phyloP scores from a whole-genome alignment of 2,329 filamentous ascomycete genomes.

The Cladosporium cucumerinum region DNA sequence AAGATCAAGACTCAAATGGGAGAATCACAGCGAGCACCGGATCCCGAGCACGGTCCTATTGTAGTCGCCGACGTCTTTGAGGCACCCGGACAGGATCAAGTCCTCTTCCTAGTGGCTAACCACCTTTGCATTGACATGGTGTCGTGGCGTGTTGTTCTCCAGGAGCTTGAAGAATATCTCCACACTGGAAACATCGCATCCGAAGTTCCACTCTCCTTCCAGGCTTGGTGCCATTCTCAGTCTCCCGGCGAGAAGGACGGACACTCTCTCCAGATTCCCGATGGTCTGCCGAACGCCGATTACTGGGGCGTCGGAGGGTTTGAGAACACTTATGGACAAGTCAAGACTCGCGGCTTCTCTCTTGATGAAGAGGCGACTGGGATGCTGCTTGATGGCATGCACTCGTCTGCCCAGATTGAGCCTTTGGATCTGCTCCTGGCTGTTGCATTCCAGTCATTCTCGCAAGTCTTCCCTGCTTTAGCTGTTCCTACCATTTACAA shows the following conservation, averaged over 20 bases:
- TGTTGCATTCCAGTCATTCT: slow-evolving; percentile 8
- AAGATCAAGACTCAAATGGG: slow-evolving; percentile 9
- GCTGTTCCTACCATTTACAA: slow-evolving; percentile 10
- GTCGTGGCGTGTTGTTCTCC: slow-evolving; percentile 11
- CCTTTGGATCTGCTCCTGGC: slow-evolving; percentile 13
- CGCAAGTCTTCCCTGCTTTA: slow-evolving; percentile 5
- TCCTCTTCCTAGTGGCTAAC: slow-evolving; percentile 11
- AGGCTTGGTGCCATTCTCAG: slow-evolving; percentile 11
- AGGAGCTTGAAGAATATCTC: slow-evolving; percentile 11
- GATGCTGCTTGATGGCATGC: not conserved
- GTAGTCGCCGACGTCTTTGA: slow-evolving; percentile 13
- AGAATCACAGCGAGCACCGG: slow-evolving; percentile 8
- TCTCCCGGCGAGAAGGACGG: slow-evolving; percentile 1
- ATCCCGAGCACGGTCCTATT: slow-evolving; percentile 10
- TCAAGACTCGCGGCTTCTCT: slow-evolving; percentile 13
- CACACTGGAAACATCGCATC: slow-evolving; percentile 7
- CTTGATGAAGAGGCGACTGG: slow-evolving; percentile 3
- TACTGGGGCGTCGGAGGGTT: slow-evolving; percentile 14
- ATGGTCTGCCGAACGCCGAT: slow-evolving; percentile 8
- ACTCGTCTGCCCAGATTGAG: slow-evolving; percentile 3
- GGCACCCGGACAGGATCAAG: slow-evolving; percentile 9
- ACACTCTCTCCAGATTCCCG: not conserved
- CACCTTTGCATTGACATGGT: slow-evolving; percentile 16
- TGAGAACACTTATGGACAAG: slow-evolving; percentile 14
- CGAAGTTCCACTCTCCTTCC: slow-evolving; percentile 11